Evolutionary conservation across 495 filamentous ascomycete genomes (phyloP).

Genomic region (Penicillium verhagenii): DNA sequence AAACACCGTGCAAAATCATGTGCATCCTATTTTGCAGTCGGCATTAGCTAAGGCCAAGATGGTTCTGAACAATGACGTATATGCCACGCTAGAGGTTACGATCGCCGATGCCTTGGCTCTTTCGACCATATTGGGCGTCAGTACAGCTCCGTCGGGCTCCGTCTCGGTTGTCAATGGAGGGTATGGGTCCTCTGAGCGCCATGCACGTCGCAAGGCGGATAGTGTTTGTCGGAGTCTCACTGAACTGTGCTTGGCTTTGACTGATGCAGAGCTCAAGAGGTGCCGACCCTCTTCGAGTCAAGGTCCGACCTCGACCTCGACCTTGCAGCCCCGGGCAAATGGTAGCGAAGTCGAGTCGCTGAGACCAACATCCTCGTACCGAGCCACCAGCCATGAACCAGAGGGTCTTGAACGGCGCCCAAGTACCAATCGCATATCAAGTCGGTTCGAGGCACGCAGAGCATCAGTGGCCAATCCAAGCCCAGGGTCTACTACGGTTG

Average conservation of each 20-base stretch:
- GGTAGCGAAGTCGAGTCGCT: slow-evolving; percentile 32
- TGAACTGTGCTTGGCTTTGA: slow-evolving; percentile 84
- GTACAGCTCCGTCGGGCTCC: slow-evolving; percentile 63
- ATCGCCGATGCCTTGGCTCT: slow-evolving; percentile 77
- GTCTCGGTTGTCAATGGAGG: slow-evolving; percentile 52
- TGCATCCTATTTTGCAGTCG: slow-evolving; percentile 76
- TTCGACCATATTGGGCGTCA: slow-evolving; percentile 68
- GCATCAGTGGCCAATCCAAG: slow-evolving; percentile 56
- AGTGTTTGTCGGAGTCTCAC: slow-evolving; percentile 90
- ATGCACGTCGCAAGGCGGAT: slow-evolving; percentile 85
- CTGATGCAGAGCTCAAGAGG: slow-evolving; percentile 42
- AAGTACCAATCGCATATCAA: slow-evolving; percentile 62
- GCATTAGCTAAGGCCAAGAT: slow-evolving; percentile 75
- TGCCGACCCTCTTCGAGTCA: slow-evolving; percentile 28
- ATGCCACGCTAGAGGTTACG: slow-evolving; percentile 75
- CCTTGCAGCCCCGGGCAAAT: slow-evolving; percentile 23
- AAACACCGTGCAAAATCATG: slow-evolving; percentile 35
- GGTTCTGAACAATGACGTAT: slow-evolving; percentile 67
- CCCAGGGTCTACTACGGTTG: slow-evolving; percentile 12
- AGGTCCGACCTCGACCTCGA: slow-evolving; percentile 24
- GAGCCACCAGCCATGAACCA: slow-evolving; percentile 45
- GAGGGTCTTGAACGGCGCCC: slow-evolving; percentile 34
- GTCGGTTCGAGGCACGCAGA: slow-evolving; percentile 71
- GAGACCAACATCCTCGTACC: slow-evolving; percentile 30
- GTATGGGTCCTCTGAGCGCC: slow-evolving; percentile 64